phyloP scores from a whole-genome alignment of 805 yeast genomes.

The Candida loeiensis region DNA sequence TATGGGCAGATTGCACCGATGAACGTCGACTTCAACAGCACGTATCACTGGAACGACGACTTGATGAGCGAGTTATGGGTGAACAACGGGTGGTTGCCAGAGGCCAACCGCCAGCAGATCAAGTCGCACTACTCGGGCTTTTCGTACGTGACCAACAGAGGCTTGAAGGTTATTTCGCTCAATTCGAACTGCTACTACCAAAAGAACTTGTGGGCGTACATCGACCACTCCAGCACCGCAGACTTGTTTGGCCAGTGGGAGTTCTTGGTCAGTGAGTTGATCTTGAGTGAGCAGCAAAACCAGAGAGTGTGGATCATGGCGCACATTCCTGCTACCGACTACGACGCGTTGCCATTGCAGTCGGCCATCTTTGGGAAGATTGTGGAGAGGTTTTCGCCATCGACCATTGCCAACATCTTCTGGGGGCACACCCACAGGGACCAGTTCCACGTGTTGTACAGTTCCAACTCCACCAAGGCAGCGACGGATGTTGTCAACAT shows the following conservation, averaged over 20 bases:
- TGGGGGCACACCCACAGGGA: conserved; percentile 72
- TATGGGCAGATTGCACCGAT: conserved; percentile 63
- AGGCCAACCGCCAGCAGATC: conserved; percentile 20
- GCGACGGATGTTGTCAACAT: conserved; percentile 43
- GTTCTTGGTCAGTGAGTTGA: conserved; percentile 58
- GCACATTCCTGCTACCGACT: conserved; percentile 58
- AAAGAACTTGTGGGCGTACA: conserved; percentile 50
- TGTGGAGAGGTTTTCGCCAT: conserved; percentile 64
- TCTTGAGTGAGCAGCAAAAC: conserved; percentile 53
- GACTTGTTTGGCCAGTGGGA: conserved; percentile 63
- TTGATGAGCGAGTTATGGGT: conserved; percentile 35
- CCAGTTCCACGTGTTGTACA: conserved; percentile 59
- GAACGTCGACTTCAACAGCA: conserved; percentile 22
- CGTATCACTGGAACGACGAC: conserved; percentile 39
- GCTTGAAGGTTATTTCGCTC: conserved; percentile 57
- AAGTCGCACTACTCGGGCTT: conserved; percentile 59
- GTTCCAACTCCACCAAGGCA: conserved; percentile 34
- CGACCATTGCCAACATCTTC: conserved; percentile 64
- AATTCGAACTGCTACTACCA: conserved; percentile 69
- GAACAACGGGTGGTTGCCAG: conserved; percentile 36
- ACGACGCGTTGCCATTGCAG: conserved; percentile 59
- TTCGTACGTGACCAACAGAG: conserved; percentile 51
- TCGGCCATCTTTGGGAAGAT: conserved; percentile 54
- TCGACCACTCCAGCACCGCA: conserved; percentile 51
- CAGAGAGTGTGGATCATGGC: conserved; percentile 73